Conservation (phyloP, 2,329 filamentous ascomycete genomes). For the Alternaria rosae region DNA sequence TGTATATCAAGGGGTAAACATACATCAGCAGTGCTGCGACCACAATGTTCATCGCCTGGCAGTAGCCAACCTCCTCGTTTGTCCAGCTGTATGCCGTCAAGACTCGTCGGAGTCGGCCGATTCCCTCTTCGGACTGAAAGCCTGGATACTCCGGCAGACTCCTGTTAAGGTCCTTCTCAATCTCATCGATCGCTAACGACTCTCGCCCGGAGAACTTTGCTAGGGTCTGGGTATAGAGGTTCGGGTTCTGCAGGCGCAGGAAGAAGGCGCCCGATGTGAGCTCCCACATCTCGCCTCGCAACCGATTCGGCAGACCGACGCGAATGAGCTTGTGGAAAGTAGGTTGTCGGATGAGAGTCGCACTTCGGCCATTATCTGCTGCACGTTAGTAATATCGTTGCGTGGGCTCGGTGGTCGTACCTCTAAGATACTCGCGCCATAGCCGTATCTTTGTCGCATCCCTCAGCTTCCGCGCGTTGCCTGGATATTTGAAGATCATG, state of each 20-base stretch:
- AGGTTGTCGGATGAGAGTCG: constrained; percentile 89
- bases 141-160: constrained; percentile 97
- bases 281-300: constrained; percentile 96
- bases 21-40: constrained; percentile 94
- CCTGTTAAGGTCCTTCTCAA: constrained; percentile 96
- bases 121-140: constrained; percentile 95
- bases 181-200: constrained; percentile 96
- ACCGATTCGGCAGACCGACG: constrained; percentile 89
- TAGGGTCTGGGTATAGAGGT: constrained; percentile 82
- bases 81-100: constrained; percentile 98
- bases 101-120: constrained; percentile 85
- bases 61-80: constrained; percentile 95
- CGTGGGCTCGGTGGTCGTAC: constrained; percentile 41
- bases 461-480: constrained; percentile 90
- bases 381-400: constrained; percentile 19
- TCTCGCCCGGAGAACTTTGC: constrained; percentile 83
- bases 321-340: constrained; percentile 98
- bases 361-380: constrained; percentile 86
- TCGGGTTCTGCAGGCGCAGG: constrained; percentile 84
- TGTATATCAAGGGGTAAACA: constrained; percentile 37
- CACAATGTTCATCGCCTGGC: constrained; percentile 99
- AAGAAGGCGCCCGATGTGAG: constrained; percentile 91
- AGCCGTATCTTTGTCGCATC: constrained; percentile 97
- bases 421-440: constrained; percentile 92
- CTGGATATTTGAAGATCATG: constrained; percentile 91